Conservation (phyloP, 2,329 filamentous ascomycete genomes). For the Exophiala alcalophila region DNA sequence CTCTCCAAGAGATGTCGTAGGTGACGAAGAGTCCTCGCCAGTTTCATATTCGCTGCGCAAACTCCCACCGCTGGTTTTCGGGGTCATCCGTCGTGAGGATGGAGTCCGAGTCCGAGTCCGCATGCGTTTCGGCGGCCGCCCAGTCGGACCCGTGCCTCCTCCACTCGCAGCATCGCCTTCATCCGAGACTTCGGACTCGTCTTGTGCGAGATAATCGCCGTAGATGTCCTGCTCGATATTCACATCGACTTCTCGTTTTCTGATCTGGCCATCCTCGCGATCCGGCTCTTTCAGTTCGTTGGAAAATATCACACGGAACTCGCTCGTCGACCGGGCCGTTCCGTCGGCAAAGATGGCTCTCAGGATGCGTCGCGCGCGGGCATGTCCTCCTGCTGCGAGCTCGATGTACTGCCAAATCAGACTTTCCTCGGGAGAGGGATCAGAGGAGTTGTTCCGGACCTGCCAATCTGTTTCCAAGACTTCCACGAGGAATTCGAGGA, state of each 20-base stretch:
- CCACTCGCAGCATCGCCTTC: slow-evolving; percentile 17
- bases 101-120: slow-evolving; percentile 28
- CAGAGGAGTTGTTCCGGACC: slow-evolving; percentile 18
- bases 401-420: slow-evolving; percentile 45
- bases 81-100: slow-evolving; percentile 31
- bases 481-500: slow-evolving; percentile 68
- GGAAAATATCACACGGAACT: slow-evolving; percentile 46
- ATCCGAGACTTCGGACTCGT: slow-evolving; percentile 38
- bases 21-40: slow-evolving; percentile 12
- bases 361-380: slow-evolving; percentile 42
- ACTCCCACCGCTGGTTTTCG: slow-evolving; percentile 16
- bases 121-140: slow-evolving; percentile 13
- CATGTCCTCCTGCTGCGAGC: slow-evolving; percentile 32
- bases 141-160: slow-evolving; percentile 6
- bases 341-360: slow-evolving; percentile 50
- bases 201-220: slow-evolving; percentile 44
- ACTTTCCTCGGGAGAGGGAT: slow-evolving; percentile 36
- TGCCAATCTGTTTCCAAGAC: slow-evolving; percentile 46
- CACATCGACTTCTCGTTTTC: slow-evolving; percentile 42
- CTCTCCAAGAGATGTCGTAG: slow-evolving; percentile 36
- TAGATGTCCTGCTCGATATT: slow-evolving; percentile 47
- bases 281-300: slow-evolving; percentile 43
- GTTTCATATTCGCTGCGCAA: slow-evolving; percentile 19
- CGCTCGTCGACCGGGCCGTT: slow-evolving; percentile 35
- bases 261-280: slow-evolving; percentile 33